These are phyloP conservation scores for Acanthochlamys bracteata DNA, from an alignment of 106 monocot species.

Conservation along the genomic window DNA sequence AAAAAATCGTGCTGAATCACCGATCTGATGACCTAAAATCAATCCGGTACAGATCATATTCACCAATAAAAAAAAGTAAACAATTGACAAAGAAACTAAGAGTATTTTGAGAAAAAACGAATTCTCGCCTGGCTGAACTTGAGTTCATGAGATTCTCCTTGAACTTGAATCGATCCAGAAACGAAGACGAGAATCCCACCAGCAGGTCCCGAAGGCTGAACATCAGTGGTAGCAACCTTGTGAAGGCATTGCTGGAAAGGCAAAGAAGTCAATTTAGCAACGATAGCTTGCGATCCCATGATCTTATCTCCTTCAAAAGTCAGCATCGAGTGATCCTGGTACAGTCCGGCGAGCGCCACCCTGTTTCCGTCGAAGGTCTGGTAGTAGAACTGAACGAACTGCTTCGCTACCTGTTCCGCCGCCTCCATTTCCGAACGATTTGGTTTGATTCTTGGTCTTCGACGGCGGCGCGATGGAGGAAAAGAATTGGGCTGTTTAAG, in stretches of 20 bases:
- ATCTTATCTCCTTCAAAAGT: conserved; percentile 50
- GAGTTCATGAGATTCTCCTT: conserved; percentile 38
- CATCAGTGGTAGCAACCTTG: conserved; percentile 50
- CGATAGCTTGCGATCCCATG: conserved; percentile 44
- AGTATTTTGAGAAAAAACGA: not conserved
- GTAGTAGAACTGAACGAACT: conserved; percentile 38
- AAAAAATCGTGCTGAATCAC: not conserved
- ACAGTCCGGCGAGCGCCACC: conserved; percentile 30
- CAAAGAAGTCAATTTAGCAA: conserved; percentile 35
- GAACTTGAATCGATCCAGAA: conserved; percentile 35
- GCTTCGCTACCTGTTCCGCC: conserved; percentile 44
- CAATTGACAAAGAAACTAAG: not conserved
- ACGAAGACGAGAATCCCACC: conserved; percentile 48
- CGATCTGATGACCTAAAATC: no score
- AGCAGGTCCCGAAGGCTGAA: conserved; percentile 38
- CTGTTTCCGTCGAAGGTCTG: conserved; percentile 37
- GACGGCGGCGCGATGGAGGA: not conserved
- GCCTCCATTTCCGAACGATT: conserved; percentile 2
- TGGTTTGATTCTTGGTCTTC: no score
- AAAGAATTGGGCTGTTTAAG: no score
- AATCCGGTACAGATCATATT: no score
- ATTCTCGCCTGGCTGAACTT: conserved; percentile 50
- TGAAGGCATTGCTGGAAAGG: conserved; percentile 68
- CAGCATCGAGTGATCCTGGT: conserved; percentile 69
- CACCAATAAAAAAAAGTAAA: not conserved